Percentiles rank a stretch among this genome's conserved stretches.
phyloP scores from a whole-genome alignment of 176 grass and related monocot species.

The Cenchrus americanus region DNA sequence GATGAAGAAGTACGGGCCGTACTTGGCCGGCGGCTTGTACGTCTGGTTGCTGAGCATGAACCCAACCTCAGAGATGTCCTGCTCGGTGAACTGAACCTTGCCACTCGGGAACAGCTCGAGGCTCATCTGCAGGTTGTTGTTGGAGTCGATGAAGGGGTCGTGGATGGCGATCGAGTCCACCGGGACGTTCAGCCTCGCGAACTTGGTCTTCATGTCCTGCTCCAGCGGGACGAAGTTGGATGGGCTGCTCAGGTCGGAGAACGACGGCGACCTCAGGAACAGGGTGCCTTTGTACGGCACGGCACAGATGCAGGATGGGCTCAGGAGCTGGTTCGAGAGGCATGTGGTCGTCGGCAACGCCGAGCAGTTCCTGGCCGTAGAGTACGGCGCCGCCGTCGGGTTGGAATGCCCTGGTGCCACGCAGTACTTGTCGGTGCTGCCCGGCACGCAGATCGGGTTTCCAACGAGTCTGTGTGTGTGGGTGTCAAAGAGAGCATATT shows the following conservation, averaged over 20 bases:
- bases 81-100: slow-evolving; percentile 47
- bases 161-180: slow-evolving; percentile 64
- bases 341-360: slow-evolving; percentile 41
- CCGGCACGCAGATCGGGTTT: slow-evolving; percentile 62
- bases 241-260: slow-evolving; percentile 65
- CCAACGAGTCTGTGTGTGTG: slow-evolving; percentile 62
- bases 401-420: slow-evolving; percentile 38
- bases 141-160: slow-evolving; percentile 40
- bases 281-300: slow-evolving; percentile 79
- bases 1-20: slow-evolving; percentile 76
- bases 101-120: slow-evolving; percentile 60
- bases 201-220: slow-evolving; percentile 36
- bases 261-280: slow-evolving; percentile 70
- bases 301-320: slow-evolving; percentile 66
- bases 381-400: slow-evolving; percentile 32
- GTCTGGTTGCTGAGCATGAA: slow-evolving; percentile 81
- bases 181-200: background rate
- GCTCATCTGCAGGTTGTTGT: slow-evolving; percentile 58
- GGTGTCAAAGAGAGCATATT: background rate
- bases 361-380: slow-evolving; percentile 44
- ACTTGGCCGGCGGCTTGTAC: slow-evolving; percentile 45
- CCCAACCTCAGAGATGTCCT: slow-evolving; percentile 48
- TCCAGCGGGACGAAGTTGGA: slow-evolving; percentile 60
- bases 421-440: slow-evolving; percentile 46
- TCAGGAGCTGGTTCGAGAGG: slow-evolving; percentile 44